Conservation (phyloP, 345 rosid species). For the Capsella bursapastoris region DNA sequence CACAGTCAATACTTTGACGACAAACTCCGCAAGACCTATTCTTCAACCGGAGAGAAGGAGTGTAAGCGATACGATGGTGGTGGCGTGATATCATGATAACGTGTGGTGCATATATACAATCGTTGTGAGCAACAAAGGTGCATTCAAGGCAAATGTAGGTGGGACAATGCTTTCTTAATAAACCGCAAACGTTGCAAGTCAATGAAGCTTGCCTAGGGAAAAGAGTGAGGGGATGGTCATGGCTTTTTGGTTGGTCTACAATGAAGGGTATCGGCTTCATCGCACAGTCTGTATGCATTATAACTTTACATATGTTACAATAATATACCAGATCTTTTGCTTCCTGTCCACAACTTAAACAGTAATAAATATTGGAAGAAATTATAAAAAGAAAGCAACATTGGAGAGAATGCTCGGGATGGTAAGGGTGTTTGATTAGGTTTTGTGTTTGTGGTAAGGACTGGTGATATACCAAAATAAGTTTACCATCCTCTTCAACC, state of each 20-base stretch:
- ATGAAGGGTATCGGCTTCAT: background rate
- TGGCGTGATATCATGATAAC: constrained; percentile 26
- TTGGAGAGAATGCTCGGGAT: background rate
- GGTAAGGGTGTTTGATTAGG: constrained; percentile 18
- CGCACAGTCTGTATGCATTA: constrained; percentile 14
- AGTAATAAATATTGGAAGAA: background rate
- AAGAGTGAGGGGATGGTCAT: background rate
- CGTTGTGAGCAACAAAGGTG: background rate
- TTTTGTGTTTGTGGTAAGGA: too few relatives aligned
- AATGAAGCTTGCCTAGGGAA: background rate
- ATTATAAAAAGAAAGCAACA: background rate
- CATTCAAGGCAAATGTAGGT: constrained; percentile 13
- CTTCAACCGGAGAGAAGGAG: background rate
- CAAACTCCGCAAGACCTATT: constrained; percentile 33
- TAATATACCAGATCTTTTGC: background rate
- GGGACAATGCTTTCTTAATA: background rate
- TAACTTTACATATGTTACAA: background rate
- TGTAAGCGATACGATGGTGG: background rate
- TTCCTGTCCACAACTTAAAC: background rate
- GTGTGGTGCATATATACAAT: constrained; percentile 7
- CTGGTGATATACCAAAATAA: too few relatives aligned
- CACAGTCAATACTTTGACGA: background rate
- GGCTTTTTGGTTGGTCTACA: constrained; percentile 2
- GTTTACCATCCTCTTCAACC: too few relatives aligned
- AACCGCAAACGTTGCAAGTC: constrained; percentile 19